A percentile compares a stretch with the other conserved stretches of the same genome.
phyloP scores from a whole-genome alignment of 441 rosid genomes.

The Metrosideros polymorpha region DNA sequence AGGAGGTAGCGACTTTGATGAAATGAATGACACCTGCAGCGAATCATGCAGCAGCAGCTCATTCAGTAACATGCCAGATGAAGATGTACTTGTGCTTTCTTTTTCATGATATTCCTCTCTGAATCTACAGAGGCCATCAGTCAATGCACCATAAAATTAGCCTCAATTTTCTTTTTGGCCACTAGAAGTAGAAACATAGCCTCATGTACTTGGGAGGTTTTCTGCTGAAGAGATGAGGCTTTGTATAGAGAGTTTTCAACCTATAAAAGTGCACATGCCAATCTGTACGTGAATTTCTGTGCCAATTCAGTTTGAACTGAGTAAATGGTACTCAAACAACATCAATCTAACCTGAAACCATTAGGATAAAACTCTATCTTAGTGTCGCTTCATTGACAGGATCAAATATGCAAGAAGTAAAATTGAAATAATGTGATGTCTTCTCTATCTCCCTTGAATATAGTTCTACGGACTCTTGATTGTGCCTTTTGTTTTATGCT shows the following conservation, averaged over 20 bases:
- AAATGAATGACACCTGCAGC: conserved; percentile 69
- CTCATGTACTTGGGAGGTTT: not conserved
- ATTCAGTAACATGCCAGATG: conserved; percentile 57
- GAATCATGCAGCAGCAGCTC: conserved; percentile 48
- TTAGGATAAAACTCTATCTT: not conserved
- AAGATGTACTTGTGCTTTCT: conserved; percentile 44
- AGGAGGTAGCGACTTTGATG: conserved; percentile 87
- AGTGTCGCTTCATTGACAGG: not conserved
- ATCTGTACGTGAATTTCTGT: not conserved
- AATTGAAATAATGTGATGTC: not conserved
- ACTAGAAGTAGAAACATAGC: not conserved
- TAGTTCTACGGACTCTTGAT: not conserved
- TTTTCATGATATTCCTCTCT: not conserved
- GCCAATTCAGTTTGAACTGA: not conserved
- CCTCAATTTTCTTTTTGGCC: not conserved
- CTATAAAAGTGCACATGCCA: not conserved
- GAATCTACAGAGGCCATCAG: not conserved
- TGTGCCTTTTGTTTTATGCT: not conserved
- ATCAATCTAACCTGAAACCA: not conserved
- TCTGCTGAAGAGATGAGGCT: not conserved
- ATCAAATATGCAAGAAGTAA: not conserved
- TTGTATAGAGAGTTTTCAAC: not conserved
- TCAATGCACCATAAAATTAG: not conserved
- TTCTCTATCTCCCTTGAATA: not conserved
- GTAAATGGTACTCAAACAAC: not conserved